Base-by-base conservation (phyloP, 352 stramenopile species). In the Pythium vanterpoolii region DNA sequence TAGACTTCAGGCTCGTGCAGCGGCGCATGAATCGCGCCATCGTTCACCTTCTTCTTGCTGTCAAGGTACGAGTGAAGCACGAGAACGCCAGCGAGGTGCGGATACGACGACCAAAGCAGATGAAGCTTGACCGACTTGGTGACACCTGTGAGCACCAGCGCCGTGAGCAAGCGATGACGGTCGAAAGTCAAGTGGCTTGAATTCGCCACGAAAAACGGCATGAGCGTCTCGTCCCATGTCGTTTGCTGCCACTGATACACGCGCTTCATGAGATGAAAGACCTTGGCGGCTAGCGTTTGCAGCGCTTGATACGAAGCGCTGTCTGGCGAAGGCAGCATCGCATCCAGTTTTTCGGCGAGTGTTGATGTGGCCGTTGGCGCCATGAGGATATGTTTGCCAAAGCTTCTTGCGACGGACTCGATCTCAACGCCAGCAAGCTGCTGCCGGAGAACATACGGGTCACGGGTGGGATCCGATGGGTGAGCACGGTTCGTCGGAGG, bases 221-320 rank as follows among this genome's bases (percentile, higher is more conserved):
- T 55, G 3, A 71, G 50, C 23, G 58, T 66, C 24, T 60, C 60
- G 11, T 77, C 76, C 76, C 76, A 89, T 3, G 72, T 46, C 1
- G 72, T 70, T 51, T 81, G 69, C 43, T 89, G 77, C 73, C 79
- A 87, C 44, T 86, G 77, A 14, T 89, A 74, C 21, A 86, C 39
- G 31, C 69, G 71, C 69, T 83, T 86, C 73, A 87, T 83, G 21
- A 89, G 68, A 23, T 86, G 75, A 39, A 83, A 81, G 8, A 75
- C 42, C 53, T 64, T 73, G 10, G 69, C 42, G 1, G 64, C 56
- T 6, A 77, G 33, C 19, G 54, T 60, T 30, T 74, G 51, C 21
- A 89, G 57, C 0, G 64, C 57, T 0, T 26, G 46, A n/a, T 60
- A 71, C 4, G 46, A 23, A 19, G 24, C 18, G 23, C 19, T 43